Percentiles rank a stretch among this genome's conserved stretches.
These are phyloP conservation scores for Cladosporium sp. DNA, from an alignment of 2,329 filamentous ascomycete genomes.

Conservation along the genomic window DNA sequence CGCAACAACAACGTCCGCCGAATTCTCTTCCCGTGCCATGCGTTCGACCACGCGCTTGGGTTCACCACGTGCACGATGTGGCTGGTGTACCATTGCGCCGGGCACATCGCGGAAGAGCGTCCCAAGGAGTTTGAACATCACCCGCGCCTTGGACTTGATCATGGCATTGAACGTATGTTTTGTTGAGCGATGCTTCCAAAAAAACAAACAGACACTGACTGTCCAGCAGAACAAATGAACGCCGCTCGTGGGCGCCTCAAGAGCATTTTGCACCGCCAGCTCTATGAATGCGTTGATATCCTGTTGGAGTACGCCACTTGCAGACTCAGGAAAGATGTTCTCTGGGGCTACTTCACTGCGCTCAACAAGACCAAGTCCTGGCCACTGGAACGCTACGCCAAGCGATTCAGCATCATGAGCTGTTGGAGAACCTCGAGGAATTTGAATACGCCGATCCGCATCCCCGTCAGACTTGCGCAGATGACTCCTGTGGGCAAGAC, in stretches of 20 bases:
- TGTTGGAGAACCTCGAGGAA: slow-evolving; percentile 16
- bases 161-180: slow-evolving; percentile 12
- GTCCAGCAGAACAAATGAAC: not conserved
- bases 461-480: not conserved
- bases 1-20: not conserved
- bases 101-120: slow-evolving; percentile 31
- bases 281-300: slow-evolving; percentile 23
- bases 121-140: slow-evolving; percentile 22
- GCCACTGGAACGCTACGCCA: slow-evolving; percentile 24
- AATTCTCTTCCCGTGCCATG: slow-evolving; percentile 33
- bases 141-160: slow-evolving; percentile 4
- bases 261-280: slow-evolving; percentile 23
- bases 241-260: slow-evolving; percentile 23
- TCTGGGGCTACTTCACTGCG: slow-evolving; percentile 24
- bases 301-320: slow-evolving; percentile 18
- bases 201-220: not conserved
- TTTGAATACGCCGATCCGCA: slow-evolving; percentile 19
- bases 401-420: slow-evolving; percentile 17
- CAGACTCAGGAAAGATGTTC: not conserved
- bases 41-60: slow-evolving; percentile 34
- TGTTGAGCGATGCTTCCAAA: not conserved
- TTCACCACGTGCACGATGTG: slow-evolving; percentile 33
- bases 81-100: slow-evolving; percentile 35
- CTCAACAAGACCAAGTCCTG: slow-evolving; percentile 23
- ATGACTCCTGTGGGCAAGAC: not conserved